Evolutionary conservation across 2,329 filamentous ascomycete genomes (phyloP).

Genomic region (Beauveria rudraprayagi): DNA sequence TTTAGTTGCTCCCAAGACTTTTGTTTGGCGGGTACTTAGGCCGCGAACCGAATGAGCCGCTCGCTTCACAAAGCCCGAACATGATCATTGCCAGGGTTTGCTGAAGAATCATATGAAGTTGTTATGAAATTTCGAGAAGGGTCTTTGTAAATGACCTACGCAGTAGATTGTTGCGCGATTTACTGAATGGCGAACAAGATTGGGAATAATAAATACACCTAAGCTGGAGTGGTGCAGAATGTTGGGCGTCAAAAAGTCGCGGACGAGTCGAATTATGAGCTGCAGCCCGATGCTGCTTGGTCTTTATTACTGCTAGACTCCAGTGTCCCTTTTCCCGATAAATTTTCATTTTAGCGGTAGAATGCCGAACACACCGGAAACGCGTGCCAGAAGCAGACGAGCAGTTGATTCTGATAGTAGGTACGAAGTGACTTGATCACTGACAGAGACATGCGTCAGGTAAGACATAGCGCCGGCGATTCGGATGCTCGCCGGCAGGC

Average conservation of each 20-base stretch:
- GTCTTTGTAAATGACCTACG: background rate
- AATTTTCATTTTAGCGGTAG: background rate
- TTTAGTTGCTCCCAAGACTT: constrained; percentile 4
- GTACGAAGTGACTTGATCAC: background rate
- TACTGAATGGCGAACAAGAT: background rate
- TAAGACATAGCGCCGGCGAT: background rate
- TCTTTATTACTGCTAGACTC: background rate
- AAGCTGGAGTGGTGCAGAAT: background rate
- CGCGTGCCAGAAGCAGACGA: background rate
- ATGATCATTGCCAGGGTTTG: background rate
- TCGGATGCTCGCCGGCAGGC: background rate
- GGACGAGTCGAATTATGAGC: background rate
- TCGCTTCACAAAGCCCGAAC: background rate
- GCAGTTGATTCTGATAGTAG: background rate
- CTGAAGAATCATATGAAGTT: background rate
- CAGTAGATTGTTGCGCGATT: background rate
- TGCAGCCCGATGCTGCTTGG: background rate
- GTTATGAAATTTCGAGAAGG: background rate
- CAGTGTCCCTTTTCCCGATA: background rate
- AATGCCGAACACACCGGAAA: background rate
- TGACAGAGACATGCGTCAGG: background rate
- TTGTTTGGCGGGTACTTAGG: constrained; percentile 24
- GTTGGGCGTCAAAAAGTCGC: background rate
- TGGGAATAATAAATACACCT: background rate
- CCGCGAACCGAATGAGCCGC: constrained; percentile 31